A percentile compares a stretch with the other conserved stretches of the same genome.
Conservation (phyloP, 371 early-diverging fungal species). For the Rhizopus stolonifer region DNA sequence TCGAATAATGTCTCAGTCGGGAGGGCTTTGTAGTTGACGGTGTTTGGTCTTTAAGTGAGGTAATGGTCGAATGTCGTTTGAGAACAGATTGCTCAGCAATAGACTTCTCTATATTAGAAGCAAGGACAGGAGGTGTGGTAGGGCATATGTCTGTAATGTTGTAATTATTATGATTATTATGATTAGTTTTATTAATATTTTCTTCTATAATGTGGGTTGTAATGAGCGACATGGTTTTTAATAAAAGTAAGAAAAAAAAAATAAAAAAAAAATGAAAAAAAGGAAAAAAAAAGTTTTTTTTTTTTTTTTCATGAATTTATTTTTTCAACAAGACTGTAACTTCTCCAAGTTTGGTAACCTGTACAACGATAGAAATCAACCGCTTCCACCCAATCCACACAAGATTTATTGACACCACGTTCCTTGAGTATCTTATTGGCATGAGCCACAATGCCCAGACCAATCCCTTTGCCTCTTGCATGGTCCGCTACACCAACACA, state of each 20-base stretch:
- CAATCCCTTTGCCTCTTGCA: constrained; percentile 44
- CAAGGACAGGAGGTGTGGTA: background rate
- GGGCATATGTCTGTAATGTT: background rate
- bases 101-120: background rate
- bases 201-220: background rate
- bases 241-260: background rate
- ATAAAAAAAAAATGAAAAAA: background rate
- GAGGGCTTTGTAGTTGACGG: background rate
- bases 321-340: background rate
- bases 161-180: background rate
- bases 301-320: background rate
- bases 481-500: constrained; percentile 48
- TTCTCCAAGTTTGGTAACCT: constrained; percentile 25
- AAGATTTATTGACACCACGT: constrained; percentile 37
- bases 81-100: constrained; percentile 1
- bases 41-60: constrained; percentile 1
- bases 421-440: constrained; percentile 35
- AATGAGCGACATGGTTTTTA: background rate
- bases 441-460: constrained; percentile 40
- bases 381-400: constrained; percentile 54
- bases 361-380: constrained; percentile 42
- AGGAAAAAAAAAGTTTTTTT: background rate
- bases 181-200: background rate
- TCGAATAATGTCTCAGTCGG: constrained; percentile 38
- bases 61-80: constrained; percentile 22